Percentiles rank a stretch among this genome's conserved stretches.
phyloP scores from a whole-genome alignment of 768 basidiomycete species.

The Lepiota subincarnata region DNA sequence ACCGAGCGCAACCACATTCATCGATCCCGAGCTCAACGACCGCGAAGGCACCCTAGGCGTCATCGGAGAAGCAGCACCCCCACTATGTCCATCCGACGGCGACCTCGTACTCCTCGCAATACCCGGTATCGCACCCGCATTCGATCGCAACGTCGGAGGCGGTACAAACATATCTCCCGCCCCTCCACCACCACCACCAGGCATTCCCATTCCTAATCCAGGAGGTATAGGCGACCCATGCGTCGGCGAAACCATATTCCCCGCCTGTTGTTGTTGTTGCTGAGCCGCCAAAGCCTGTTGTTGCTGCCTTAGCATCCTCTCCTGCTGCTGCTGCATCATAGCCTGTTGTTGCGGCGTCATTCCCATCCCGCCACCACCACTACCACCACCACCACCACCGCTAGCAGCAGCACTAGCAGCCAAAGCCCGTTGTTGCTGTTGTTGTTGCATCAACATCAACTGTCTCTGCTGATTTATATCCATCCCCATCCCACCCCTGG shows the following conservation, averaged over 20 bases:
- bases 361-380: constrained; percentile 12
- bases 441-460: constrained; percentile 19
- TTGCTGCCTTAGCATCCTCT: constrained; percentile 29
- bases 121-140: constrained; percentile 55
- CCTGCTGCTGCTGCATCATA: constrained; percentile 31
- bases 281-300: constrained; percentile 35
- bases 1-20: constrained; percentile 28
- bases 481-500: constrained; percentile 17
- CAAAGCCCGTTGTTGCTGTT: constrained; percentile 12
- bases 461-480: constrained; percentile 30
- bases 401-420: constrained; percentile 14
- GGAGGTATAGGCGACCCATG: constrained; percentile 18
- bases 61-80: constrained; percentile 40
- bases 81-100: constrained; percentile 54
- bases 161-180: constrained; percentile 26
- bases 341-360: constrained; percentile 21
- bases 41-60: constrained; percentile 33
- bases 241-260: constrained; percentile 25
- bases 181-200: constrained; percentile 10
- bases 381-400: constrained; percentile 11
- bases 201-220: constrained; percentile 14
- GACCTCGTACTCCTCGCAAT: constrained; percentile 74
- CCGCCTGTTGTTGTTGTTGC: constrained; percentile 39
- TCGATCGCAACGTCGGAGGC: constrained; percentile 48
- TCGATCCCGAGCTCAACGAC: constrained; percentile 31